A percentile compares a stretch with the other conserved stretches of the same genome.
Evolutionary conservation across 2,329 filamentous ascomycete genomes (phyloP).

Genomic region (Rosellinia necatrix): DNA sequence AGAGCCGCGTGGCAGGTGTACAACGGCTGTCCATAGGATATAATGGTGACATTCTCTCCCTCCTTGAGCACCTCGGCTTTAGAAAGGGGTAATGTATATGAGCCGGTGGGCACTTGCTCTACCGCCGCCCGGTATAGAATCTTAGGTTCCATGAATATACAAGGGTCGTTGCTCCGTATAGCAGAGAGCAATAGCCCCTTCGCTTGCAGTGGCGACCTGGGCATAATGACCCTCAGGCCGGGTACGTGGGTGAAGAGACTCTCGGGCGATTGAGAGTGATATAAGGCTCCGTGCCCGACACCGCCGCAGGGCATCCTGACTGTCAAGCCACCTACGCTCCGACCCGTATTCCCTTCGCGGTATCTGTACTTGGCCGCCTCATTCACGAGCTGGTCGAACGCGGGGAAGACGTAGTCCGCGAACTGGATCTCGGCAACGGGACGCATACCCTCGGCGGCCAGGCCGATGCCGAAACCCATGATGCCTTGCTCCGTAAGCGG

Average conservation of each 20-base stretch:
- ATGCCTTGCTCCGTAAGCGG: conserved; percentile 94
- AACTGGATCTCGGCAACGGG: conserved; percentile 96
- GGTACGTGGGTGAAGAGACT: conserved; percentile 87
- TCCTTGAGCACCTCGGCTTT: conserved; percentile 84
- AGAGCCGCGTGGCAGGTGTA: conserved; percentile 84
- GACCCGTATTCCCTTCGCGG: conserved; percentile 63
- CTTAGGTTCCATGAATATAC: conserved; percentile 94
- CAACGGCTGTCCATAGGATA: conserved; percentile 88
- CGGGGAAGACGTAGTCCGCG: conserved; percentile 90
- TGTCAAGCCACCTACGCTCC: conserved; percentile 76
- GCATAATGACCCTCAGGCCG: conserved; percentile 82
- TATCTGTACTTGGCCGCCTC: conserved; percentile 90
- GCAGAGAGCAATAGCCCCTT: conserved; percentile 82
- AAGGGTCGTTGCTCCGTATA: conserved; percentile 82
- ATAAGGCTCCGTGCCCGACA: conserved; percentile 84
- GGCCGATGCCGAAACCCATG: conserved; percentile 88
- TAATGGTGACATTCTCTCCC: conserved; percentile 78
- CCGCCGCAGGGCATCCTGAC: conserved; percentile 89
- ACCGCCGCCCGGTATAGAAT: conserved; percentile 89
- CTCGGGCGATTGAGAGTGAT: conserved; percentile 91
- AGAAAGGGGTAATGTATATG: conserved; percentile 82
- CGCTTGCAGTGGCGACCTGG: conserved; percentile 82
- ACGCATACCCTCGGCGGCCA: conserved; percentile 87
- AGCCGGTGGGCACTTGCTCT: conserved; percentile 82
- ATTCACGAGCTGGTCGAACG: conserved; percentile 93